Base-by-base conservation (phyloP, 352 stramenopile genomes). In the Globisporangium viniferum region DNA sequence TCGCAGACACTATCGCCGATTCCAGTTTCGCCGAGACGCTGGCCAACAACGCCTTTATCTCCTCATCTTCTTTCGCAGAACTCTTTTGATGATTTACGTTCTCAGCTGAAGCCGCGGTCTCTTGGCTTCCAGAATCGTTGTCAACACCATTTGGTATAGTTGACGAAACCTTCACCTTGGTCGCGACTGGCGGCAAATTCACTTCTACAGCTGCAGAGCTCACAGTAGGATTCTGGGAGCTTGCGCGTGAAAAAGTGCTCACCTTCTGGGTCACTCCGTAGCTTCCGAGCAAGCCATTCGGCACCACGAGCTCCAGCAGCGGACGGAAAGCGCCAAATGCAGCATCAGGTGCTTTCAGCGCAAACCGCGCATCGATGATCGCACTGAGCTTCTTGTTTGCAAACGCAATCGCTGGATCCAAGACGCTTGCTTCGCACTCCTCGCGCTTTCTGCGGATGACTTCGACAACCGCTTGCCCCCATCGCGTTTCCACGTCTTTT, bases 251-350 rank as follows among this genome's bases (percentile, higher is more conserved):
- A 14, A 68, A 62, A 4, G 22, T 29, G 6, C 35, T 63, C 20
- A 36, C 20, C 20, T 29, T 53, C 9, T 36, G 62, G 1, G n/a
- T 44, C 36, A 41, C 14, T n/a, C 67, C 61, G 2, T 72, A 60
- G 51, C 61, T 74, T 2, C 71, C 70, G 1, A 84, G 53, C 39
- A 81, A 72, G 0, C 82, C 82, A 18, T 90, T 90, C 1, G 82
- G 72, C 18, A 88, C 74, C 29, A 90, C 66, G 10, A 90, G 73
- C 62, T 88, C 80, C 3, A 90, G 56, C 1, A 90, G 66, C 4
- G 77, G 63, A 4, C 73, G 72, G 57, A 89, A 89, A 0, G 73
- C 65, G 9, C 49, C 62, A 54, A 78, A 85, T 0, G 72, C 73
- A 20, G 81, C 75, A 10, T 81, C 72, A 0, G 66, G 29, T 54